Evolutionary conservation across 306 rosid species (phyloP), one percentile per base, ranked within the genome.

Genomic region (Potentilla sterilis): DNA sequence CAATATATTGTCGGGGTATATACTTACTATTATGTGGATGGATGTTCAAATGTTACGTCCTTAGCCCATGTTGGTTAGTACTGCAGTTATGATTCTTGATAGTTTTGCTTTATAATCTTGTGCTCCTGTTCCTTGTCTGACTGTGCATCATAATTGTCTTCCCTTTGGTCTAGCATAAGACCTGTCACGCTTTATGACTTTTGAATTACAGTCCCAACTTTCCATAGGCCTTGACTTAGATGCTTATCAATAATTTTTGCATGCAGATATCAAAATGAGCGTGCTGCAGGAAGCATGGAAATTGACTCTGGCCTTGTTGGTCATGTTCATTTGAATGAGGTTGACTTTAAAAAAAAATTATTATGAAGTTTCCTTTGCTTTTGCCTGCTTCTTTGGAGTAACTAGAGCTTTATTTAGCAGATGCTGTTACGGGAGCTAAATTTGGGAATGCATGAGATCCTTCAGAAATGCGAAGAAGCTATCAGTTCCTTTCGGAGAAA

Each of bases 231-330:
- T 64, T n/a, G 8, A 10, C 69, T 7, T 37, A 5, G 3, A 18
- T 38, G 11, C 5, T 0, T 52, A 11, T 52, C 58, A 40, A 67
- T 65, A 14, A 38, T 69, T 78, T 59, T 4, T 87, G 69, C 89
- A 4, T 87, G 72, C 91, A 95, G 98, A 77, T 95, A 92, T 82
- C 81, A 78, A 41, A 59, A 43, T 32, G 86, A 87, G 68, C 85
- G 79, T 18, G 68, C 82, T 79, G 49, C 49, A 14, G 85, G 57
- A 37, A 76, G 83, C 69, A 15, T 77, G 78, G 82, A 78, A 55
- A 43, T 62, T 46, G 94, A 80, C 79, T 91, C 97, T 4, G 98
- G 98, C 58, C 97, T 95, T 67, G 87, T 90, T 80, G 97, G 97
- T 72, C 98, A 95, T 75, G 58, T 95, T 79, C 92, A 87, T 83